Evolutionary conservation across 2,329 filamentous ascomycete genomes (phyloP).

Genomic region (Pseudogymnoascus sp.): DNA sequence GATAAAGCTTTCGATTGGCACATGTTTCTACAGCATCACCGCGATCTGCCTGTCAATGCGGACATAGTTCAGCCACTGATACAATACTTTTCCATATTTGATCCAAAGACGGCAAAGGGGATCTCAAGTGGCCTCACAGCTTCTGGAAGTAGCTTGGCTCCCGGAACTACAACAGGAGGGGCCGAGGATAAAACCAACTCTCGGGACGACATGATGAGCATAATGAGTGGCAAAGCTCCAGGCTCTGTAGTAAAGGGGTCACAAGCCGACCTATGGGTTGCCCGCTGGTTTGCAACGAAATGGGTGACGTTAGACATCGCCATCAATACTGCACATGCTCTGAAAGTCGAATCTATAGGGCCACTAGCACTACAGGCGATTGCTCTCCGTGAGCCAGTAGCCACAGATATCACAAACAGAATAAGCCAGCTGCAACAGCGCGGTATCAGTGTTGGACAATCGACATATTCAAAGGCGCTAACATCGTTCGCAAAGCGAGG

Average conservation of each 20-base stretch:
- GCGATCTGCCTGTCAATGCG: constrained; percentile 35
- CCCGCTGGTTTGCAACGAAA: constrained; percentile 73
- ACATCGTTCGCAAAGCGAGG: constrained; percentile 53
- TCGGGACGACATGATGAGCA: constrained; percentile 14
- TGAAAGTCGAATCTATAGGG: constrained; percentile 67
- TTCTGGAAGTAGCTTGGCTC: constrained; percentile 21
- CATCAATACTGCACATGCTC: constrained; percentile 60
- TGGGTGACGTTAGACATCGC: constrained; percentile 68
- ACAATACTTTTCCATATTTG: constrained; percentile 31
- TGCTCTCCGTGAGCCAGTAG: constrained; percentile 54
- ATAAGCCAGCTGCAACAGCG: constrained; percentile 54
- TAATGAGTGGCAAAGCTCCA: background rate
- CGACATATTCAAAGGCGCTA: constrained; percentile 59
- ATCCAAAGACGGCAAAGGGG: constrained; percentile 19
- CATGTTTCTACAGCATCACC: constrained; percentile 32
- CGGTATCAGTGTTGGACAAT: constrained; percentile 55
- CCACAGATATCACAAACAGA: constrained; percentile 48
- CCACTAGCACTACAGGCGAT: constrained; percentile 72
- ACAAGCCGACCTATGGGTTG: constrained; percentile 45
- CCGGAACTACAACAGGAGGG: constrained; percentile 11
- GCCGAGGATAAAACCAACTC: constrained; percentile 19
- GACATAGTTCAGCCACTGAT: constrained; percentile 35
- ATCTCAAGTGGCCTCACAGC: constrained; percentile 22
- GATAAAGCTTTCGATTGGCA: constrained; percentile 40
- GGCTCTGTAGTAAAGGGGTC: background rate